Evolutionary conservation across 2,329 filamentous ascomycete genomes (phyloP).

Genomic region (Aureobasidium sp.): DNA sequence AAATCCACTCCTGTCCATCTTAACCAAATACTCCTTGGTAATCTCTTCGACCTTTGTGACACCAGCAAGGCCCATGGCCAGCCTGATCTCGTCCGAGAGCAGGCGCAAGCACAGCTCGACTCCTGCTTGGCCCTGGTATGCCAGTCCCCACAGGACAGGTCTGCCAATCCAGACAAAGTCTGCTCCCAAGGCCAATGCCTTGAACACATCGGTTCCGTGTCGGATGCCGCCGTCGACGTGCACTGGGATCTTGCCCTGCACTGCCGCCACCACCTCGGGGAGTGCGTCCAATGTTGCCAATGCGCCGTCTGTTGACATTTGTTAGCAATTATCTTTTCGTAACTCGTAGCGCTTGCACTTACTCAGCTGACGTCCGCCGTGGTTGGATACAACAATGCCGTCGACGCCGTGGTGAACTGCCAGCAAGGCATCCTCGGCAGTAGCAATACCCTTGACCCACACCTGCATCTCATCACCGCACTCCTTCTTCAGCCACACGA

Average conservation of each 20-base stretch:
- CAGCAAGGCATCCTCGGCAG: constrained; percentile 34
- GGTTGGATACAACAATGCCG: constrained; percentile 45
- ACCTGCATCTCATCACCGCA: constrained; percentile 40
- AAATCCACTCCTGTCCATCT: constrained; percentile 27
- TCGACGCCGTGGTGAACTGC: constrained; percentile 36
- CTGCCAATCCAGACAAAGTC: constrained; percentile 37
- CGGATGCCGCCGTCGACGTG: constrained; percentile 51
- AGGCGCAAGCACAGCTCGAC: constrained; percentile 38
- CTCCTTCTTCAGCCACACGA: constrained; percentile 40
- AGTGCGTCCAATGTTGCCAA: constrained; percentile 40
- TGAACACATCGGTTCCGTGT: constrained; percentile 47
- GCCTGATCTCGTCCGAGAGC: constrained; percentile 29
- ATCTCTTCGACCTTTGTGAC: constrained; percentile 30
- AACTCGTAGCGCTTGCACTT: not conserved
- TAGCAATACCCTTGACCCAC: constrained; percentile 38
- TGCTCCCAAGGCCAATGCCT: constrained; percentile 43
- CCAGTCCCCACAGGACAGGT: constrained; percentile 41
- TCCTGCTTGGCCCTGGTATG: constrained; percentile 30
- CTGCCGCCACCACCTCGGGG: constrained; percentile 24
- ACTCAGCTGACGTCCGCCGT: constrained; percentile 32
- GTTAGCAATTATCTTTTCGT: not conserved
- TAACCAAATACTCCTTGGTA: constrained; percentile 31
- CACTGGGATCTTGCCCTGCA: constrained; percentile 40
- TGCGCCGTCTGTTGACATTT: constrained; percentile 36
- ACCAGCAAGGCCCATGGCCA: constrained; percentile 34